phyloP scores from a whole-genome alignment of 2,329 filamentous ascomycete genomes.

The Fusarium sulawesiense region DNA sequence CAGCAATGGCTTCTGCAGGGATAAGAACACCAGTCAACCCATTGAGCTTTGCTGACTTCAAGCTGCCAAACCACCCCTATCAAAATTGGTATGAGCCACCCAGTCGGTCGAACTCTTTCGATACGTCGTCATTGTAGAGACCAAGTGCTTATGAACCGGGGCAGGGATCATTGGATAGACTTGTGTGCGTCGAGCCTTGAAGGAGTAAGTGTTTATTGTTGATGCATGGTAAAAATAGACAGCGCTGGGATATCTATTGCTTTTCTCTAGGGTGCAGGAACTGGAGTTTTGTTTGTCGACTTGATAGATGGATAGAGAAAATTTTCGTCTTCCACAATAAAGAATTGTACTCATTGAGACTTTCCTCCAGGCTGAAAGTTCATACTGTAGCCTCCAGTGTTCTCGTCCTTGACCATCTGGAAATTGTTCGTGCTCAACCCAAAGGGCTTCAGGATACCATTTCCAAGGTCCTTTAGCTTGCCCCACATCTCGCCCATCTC shows the following conservation, averaged over 20 bases:
- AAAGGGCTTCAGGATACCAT: slow-evolving; percentile 92
- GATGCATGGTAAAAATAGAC: slow-evolving; percentile 16
- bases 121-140: slow-evolving; percentile 25
- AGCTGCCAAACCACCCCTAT: slow-evolving; percentile 81
- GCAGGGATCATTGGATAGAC: not conserved
- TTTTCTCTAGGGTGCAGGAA: slow-evolving; percentile 26
- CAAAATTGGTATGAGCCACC: slow-evolving; percentile 83
- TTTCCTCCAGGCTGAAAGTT: slow-evolving; percentile 69
- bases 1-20: slow-evolving; percentile 45
- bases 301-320: slow-evolving; percentile 2
- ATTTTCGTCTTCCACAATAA: not conserved
- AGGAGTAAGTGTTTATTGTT: slow-evolving; percentile 5
- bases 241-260: slow-evolving; percentile 31
- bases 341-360: slow-evolving; percentile 18
- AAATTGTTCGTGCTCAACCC: slow-evolving; percentile 95
- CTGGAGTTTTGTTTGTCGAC: slow-evolving; percentile 1
- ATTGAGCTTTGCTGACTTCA: slow-evolving; percentile 80
- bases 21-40: slow-evolving; percentile 70
- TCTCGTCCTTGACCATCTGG: slow-evolving; percentile 90
- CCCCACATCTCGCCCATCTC: slow-evolving; percentile 98
- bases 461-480: slow-evolving; percentile 91
- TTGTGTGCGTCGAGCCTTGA: not conserved
- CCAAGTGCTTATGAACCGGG: not conserved
- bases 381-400: slow-evolving; percentile 92
- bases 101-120: slow-evolving; percentile 54